Conservation (phyloP, 2,329 filamentous ascomycete genomes). For the Lomentospora prolificans region DNA sequence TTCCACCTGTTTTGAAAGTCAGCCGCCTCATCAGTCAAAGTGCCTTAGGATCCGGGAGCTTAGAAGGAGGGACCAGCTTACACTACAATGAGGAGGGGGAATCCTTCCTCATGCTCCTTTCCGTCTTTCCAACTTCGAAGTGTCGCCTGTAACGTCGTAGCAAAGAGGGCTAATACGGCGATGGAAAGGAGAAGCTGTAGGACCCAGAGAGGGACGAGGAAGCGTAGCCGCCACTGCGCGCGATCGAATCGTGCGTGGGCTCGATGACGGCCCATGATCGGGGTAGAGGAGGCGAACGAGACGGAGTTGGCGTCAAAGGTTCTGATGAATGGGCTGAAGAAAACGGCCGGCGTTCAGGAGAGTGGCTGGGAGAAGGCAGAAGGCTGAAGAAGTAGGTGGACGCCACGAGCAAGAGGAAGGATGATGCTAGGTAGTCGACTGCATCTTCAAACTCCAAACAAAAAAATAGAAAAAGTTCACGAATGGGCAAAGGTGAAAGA, state of each 20-base stretch:
- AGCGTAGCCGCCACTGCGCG: constrained; percentile 37
- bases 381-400: too few relatives aligned
- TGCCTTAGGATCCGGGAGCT: background rate
- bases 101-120: constrained; percentile 27
- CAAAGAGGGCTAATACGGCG: constrained; percentile 40
- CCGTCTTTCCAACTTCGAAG: constrained; percentile 25
- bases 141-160: constrained; percentile 40
- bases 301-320: background rate
- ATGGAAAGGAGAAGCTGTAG: constrained; percentile 36
- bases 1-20: constrained; percentile 29
- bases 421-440: too few relatives aligned
- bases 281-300: background rate
- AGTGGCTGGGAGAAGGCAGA: too few relatives aligned
- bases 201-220: constrained; percentile 41
- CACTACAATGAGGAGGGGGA: constrained; percentile 39
- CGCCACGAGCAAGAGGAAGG: too few relatives aligned
- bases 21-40: too few relatives aligned
- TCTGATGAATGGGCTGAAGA: too few relatives aligned
- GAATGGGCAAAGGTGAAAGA: too few relatives aligned
- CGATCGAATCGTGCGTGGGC: constrained; percentile 43
- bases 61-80: constrained; percentile 22
- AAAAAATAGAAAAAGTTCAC: too few relatives aligned
- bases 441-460: too few relatives aligned
- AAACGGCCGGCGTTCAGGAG: too few relatives aligned
- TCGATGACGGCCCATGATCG: constrained; percentile 32